Evolutionary conservation across 176 grass and related monocot species (phyloP).

Genomic region (Oryza australiensis): DNA sequence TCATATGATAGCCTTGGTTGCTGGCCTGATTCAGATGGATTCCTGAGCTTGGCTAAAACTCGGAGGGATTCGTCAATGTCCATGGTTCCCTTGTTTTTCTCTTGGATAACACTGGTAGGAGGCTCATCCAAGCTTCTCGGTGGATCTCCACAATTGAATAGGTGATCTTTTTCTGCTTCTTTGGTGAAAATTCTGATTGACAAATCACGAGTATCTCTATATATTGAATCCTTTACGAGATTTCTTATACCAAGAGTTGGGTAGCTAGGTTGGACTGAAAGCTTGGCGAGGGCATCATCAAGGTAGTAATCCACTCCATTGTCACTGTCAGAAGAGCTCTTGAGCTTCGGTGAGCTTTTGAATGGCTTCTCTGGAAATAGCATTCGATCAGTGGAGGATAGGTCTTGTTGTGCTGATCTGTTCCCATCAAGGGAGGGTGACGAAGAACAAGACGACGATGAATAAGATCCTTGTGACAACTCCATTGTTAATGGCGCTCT

Average conservation of each 20-base stretch:
- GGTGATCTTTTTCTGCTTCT: constrained; percentile 50
- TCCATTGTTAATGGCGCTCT: constrained; percentile 54
- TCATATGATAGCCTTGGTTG: constrained; percentile 65
- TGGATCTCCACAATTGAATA: constrained; percentile 41
- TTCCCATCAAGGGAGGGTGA: constrained; percentile 89
- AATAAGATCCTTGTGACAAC: constrained; percentile 59
- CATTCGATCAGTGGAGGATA: constrained; percentile 61
- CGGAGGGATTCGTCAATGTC: constrained; percentile 66
- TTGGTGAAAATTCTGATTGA: constrained; percentile 54
- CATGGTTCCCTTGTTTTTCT: constrained; percentile 46
- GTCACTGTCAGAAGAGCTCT: constrained; percentile 56
- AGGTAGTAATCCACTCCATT: constrained; percentile 22
- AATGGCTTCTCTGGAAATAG: constrained; percentile 62
- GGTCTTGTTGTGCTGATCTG: constrained; percentile 75
- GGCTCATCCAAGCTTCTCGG: constrained; percentile 43
- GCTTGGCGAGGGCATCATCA: constrained; percentile 32
- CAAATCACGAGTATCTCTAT: constrained; percentile 65
- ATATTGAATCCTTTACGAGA: constrained; percentile 83
- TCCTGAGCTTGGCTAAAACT: constrained; percentile 63
- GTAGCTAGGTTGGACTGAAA: constrained; percentile 32
- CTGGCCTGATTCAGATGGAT: constrained; percentile 56
- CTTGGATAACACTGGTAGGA: constrained; percentile 30
- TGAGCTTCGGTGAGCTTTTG: constrained; percentile 67
- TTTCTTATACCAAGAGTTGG: constrained; percentile 62
- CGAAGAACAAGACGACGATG: constrained; percentile 81